Evolutionary conservation across 345 rosid species (phyloP).

Genomic region (Heritiera littoralis): DNA sequence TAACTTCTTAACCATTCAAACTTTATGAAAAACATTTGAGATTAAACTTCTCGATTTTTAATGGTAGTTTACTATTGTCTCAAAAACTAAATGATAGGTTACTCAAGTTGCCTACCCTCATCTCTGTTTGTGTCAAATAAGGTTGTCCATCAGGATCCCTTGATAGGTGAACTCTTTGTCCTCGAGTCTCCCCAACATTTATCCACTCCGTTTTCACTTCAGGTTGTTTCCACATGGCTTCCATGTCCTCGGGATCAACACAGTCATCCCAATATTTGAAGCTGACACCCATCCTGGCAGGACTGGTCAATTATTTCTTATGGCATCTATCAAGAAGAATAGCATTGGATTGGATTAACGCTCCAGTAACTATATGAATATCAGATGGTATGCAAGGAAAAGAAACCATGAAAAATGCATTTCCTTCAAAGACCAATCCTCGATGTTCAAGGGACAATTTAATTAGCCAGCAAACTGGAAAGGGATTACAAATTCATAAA

Average conservation of each 20-base stretch:
- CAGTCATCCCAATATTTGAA: slow-evolving; percentile 92
- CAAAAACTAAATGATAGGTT: background rate
- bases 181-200: slow-evolving; percentile 79
- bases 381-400: background rate
- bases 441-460: background rate
- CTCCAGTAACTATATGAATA: background rate
- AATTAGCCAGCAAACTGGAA: too few relatives aligned
- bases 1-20: background rate
- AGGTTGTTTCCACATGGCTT: slow-evolving; percentile 81
- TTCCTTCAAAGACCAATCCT: background rate
- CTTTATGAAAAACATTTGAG: background rate
- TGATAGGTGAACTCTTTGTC: slow-evolving; percentile 81
- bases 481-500: background rate
- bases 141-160: slow-evolving; percentile 95
- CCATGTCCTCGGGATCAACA: slow-evolving; percentile 61
- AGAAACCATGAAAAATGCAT: background rate
- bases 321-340: slow-evolving; percentile 16
- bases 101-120: slow-evolving; percentile 52
- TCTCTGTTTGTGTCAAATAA: slow-evolving; percentile 87
- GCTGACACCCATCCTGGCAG: slow-evolving; percentile 58
- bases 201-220: slow-evolving; percentile 80
- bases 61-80: background rate
- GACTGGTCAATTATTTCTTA: slow-evolving; percentile 20
- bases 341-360: background rate
- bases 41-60: background rate